Evolutionary conservation across 176 grass and related monocot species (phyloP), one percentile per base, ranked within the genome.

Genomic region (Musa troglodytarum): DNA sequence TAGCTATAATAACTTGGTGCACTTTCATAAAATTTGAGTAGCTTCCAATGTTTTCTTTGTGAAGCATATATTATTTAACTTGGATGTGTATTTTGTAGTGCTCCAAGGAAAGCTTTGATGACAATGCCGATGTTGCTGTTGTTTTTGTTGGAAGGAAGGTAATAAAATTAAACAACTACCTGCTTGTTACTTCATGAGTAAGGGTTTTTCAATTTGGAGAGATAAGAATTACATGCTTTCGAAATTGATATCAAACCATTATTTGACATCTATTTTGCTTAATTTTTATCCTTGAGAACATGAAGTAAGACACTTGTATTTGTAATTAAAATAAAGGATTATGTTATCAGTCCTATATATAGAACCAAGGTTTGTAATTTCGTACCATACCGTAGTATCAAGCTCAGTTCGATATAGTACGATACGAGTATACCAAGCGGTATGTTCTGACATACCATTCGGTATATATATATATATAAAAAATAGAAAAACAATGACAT

Each of bases 131-230:
- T 82, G 76, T 92, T 79, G 93, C 85, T 7, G 25, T 96, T 83
- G 79, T 96, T 80, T 96, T 92, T 73, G 75, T 96, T 81, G 87
- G 89, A 52, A 88, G 83, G 63, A 88, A 88, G 89, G 93, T 96
- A 86, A 71, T 49, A 15, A 1, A 26, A 25, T 68, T 29, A 0
- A 53, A 68, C 1, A 43, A 29, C 14, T 61, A 17, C 57, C 14
- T 61, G 57, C n/a, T 61, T 61, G 2, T 61, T 61, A 61, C 15
- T 61, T 61, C 0, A 6, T 61, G 57, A 20, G 1, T 20, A 21
- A 9, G 55, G 1, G 17, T 61, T 61, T 61, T 2, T 61, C n/a
- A 61, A 17, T 4, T 61, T 61, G 57, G 17, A 7, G 57, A 61
- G 19, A 17, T 19, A 61, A 8, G 19, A 1, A 20, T 17, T 61